These are phyloP conservation scores for Ceratocystis eucalypticola DNA, from an alignment of 2,329 filamentous ascomycete species.

Conservation along the genomic window DNA sequence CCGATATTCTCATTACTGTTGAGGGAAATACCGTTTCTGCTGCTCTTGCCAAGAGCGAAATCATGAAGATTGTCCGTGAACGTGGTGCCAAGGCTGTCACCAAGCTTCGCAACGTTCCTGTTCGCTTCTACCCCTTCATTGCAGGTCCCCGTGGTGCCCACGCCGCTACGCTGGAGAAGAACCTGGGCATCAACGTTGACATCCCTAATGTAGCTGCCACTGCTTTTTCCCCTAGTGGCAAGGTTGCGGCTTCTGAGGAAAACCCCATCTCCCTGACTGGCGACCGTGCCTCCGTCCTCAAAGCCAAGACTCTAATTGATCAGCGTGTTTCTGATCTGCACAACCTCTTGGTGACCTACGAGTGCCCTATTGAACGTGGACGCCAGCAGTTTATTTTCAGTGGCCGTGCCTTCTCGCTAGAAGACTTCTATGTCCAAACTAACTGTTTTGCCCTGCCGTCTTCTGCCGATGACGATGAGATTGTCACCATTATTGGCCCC, in stretches of 20 bases:
- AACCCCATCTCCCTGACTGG: slow-evolving; percentile 76
- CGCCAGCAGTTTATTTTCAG: slow-evolving; percentile 84
- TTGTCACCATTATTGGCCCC: slow-evolving; percentile 73
- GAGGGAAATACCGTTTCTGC: slow-evolving; percentile 86
- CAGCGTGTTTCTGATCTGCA: slow-evolving; percentile 62
- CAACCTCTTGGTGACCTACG: slow-evolving; percentile 60
- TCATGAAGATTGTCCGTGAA: slow-evolving; percentile 78
- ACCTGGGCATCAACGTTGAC: slow-evolving; percentile 63
- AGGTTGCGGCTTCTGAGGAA: slow-evolving; percentile 45
- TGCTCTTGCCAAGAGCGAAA: slow-evolving; percentile 68
- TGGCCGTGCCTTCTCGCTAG: slow-evolving; percentile 60
- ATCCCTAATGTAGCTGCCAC: slow-evolving; percentile 43
- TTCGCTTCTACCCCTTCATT: slow-evolving; percentile 93
- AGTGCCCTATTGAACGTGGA: slow-evolving; percentile 69
- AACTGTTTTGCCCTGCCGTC: slow-evolving; percentile 81
- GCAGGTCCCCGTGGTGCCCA: slow-evolving; percentile 61
- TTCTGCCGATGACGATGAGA: slow-evolving; percentile 62
- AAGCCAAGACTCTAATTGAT: slow-evolving; percentile 69
- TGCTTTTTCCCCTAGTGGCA: slow-evolving; percentile 28
- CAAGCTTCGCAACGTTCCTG: slow-evolving; percentile 69
- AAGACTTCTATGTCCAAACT: slow-evolving; percentile 81
- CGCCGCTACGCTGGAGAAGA: slow-evolving; percentile 58
- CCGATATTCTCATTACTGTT: slow-evolving; percentile 70
- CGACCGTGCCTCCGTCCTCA: slow-evolving; percentile 69
- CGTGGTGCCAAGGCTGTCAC: slow-evolving; percentile 69